Base-by-base conservation (phyloP, 179 eudicot genomes). In the Silene noctiflora region DNA sequence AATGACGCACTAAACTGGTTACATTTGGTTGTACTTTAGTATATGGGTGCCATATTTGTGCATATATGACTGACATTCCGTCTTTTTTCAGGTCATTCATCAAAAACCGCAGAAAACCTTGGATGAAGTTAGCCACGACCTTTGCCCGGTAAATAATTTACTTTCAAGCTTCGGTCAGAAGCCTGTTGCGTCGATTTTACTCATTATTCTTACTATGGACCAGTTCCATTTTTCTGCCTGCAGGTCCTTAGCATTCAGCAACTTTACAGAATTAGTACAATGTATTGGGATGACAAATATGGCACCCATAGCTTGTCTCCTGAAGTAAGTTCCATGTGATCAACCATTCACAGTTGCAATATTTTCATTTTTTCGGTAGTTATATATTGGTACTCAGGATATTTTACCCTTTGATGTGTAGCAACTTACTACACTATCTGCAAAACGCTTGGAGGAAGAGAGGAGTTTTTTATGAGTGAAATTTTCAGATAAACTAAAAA, bases 221-320 rank as follows among this genome's bases (percentile, higher is more conserved):
- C 76, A 74, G 72, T 69, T 78, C 77, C 68, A 69, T 63, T 78
- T 80, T 70, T 70, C 61, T 60, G 21, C 65, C 46, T 46, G 29
- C 89, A 92, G 98, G 94, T 91, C 68, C 94, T 93, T 51, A 93
- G 98, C 75, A 88, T 91, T 74, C 98, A 93, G 78, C 98, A 91
- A 80, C 92, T 93, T 69, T 93, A 93, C 79, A 83, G 97, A 81
- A 91, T 91, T 81, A 88, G 97, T 80, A 90, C 97, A n/a, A 92
- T 92, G 97, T 91, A 93, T 72, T 93, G 92, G 91, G 98, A 91
- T 75, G 98, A 93, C 85, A 93, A 91, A 80, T 90, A 93, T 74
- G 96, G 98, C 80, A 91, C 97, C n/a, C 98, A 91, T 31, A 93
- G 98, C 77, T 82, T 93, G 76, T 85, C 94, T 25, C 85, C 90